Percentiles rank a stretch among this genome's conserved stretches.
Conservation (phyloP, 139 green algal species). For the Bryopsis sp. region DNA sequence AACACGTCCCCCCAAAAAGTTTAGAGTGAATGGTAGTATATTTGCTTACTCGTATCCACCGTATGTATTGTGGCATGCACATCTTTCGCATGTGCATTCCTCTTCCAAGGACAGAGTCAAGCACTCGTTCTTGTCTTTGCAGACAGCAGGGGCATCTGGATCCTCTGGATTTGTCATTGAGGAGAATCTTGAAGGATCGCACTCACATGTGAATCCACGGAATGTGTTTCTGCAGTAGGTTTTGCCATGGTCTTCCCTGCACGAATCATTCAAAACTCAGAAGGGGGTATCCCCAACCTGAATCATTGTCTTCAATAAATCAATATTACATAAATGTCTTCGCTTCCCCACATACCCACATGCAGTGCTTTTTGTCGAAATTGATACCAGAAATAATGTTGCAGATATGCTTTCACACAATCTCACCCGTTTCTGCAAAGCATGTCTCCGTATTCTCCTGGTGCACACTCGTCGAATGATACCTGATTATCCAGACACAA, state of each 20-base stretch:
- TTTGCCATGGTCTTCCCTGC: neutral
- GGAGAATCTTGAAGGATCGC: neutral
- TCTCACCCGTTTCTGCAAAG: neutral
- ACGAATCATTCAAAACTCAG: too few relatives aligned
- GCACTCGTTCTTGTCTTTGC: neutral
- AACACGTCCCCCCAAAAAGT: neutral
- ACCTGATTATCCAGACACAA: neutral
- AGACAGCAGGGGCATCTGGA: neutral
- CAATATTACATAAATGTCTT: too few relatives aligned
- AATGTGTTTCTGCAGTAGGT: neutral
- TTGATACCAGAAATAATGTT: too few relatives aligned
- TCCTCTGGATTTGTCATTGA: too few relatives aligned
- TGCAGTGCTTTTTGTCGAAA: too few relatives aligned
- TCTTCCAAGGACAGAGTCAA: neutral
- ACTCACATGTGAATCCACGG: neutral
- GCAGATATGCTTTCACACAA: too few relatives aligned
- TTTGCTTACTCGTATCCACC: conserved; percentile 8
- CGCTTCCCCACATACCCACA: too few relatives aligned
- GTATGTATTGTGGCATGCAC: neutral
- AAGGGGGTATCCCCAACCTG: too few relatives aligned
- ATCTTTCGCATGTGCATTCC: neutral
- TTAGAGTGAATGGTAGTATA: neutral
- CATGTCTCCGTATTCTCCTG: neutral
- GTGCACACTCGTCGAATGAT: neutral
- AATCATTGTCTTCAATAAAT: too few relatives aligned